Conservation (phyloP, 352 stramenopile species). For the Phytophthora ramorum region DNA sequence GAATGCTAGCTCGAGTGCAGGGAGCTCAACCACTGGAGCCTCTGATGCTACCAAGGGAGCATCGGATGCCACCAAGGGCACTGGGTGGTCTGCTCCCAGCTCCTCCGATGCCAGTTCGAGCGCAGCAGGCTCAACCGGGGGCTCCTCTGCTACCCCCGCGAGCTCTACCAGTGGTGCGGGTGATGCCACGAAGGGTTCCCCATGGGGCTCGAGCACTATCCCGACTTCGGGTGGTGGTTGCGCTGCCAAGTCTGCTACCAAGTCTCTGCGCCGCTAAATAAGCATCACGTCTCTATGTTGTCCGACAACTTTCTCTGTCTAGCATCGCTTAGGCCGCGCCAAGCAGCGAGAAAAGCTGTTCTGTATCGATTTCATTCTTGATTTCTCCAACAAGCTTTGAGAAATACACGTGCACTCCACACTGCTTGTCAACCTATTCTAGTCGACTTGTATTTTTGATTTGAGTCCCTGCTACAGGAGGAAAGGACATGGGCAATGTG, state of each 20-base stretch:
- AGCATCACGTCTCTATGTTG: conserved; percentile 3
- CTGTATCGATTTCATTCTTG: conserved; percentile 9
- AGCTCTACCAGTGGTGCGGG: conserved; percentile 3
- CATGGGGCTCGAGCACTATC: conserved; percentile 21
- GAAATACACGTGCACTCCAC: conserved; percentile 11
- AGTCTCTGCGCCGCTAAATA: conserved; percentile 23
- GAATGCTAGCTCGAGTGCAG: not conserved
- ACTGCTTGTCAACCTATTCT: conserved; percentile 19
- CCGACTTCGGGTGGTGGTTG: conserved; percentile 26
- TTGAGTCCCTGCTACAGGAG: not conserved
- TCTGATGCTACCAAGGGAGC: conserved; percentile 4
- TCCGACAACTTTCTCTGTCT: conserved; percentile 6
- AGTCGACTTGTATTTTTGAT: conserved; percentile 27
- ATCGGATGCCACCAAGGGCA: conserved; percentile 1
- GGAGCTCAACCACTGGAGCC: not conserved
- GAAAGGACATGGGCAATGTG: conserved; percentile 68
- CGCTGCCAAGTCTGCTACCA: conserved; percentile 15
- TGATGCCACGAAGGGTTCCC: conserved; percentile 24
- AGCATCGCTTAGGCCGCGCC: not conserved
- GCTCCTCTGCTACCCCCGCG: too few relatives aligned
- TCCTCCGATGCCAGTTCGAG: not conserved
- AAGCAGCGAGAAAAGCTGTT: conserved; percentile 16
- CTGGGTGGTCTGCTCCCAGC: not conserved
- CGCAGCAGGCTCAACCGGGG: not conserved
- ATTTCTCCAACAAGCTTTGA: conserved; percentile 16